Base-by-base conservation (phyloP, 306 rosid species). In the Coriaria nepalensis region DNA sequence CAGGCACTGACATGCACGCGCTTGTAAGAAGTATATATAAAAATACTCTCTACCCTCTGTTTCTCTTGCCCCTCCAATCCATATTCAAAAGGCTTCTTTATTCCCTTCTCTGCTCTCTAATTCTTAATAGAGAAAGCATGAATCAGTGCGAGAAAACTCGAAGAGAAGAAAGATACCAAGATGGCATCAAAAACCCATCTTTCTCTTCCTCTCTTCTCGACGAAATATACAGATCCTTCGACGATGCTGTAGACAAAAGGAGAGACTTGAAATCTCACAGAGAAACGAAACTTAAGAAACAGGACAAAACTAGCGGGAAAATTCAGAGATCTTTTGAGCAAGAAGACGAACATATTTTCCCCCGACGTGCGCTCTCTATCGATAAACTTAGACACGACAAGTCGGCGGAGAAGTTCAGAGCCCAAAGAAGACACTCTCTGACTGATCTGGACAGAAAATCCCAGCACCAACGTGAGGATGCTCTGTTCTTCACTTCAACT, bases 121-220 rank as follows among this genome's bases (percentile, higher is more conserved):
- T 42, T 33, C 13, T 47, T 12, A 35, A 36, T 50, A 4, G 10
- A 10, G 33, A 43, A 70, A 70, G 35, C 72, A 84, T 77, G 93
- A 63, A 72, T 45, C 46, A 60, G 48, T 9, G 45, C 35, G 59
- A 72, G 50, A 67, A 43, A 8, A 53, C 53, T 12, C 60, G 2
- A 6, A 61, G 63, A 50, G 75, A 66, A 10, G 60, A 63, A 10
- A 62, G 59, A 32, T 50, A 52, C 35, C 59, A 12, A 35, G 10
- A 14, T 50, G 38, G 60, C 6, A 11, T 39, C 38, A 51, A 65
- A n/a, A 73, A 32, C 57, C 87, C 85, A 2, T 81, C 95, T 9
- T 85, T 85, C 72, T 92, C 98, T 9, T 79, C 98, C 6, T 59
- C 57, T 13, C 80, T 90, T 0, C 83, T 90, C 8, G 95, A 90